Base-by-base conservation (phyloP, 176 grass and related monocot species). In the Triticum turgidum region DNA sequence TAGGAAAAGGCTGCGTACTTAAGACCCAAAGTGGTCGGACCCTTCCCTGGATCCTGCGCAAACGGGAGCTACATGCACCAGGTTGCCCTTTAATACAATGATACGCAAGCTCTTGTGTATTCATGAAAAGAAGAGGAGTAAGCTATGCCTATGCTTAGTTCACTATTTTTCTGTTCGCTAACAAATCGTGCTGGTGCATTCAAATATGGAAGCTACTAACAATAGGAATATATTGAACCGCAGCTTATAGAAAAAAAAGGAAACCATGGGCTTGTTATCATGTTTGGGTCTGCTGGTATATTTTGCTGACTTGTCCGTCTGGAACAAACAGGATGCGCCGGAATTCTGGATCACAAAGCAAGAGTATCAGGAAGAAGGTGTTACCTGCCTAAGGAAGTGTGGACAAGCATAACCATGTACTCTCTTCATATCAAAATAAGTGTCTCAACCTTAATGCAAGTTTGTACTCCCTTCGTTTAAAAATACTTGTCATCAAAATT, bases 281-380 rank as follows among this genome's bases (percentile, higher is more conserved):
- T 39, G 41, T 30, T 71, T 14, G 24, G 27, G 27, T 76, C 1
- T 34, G 11, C 7, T 69, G 12, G 27, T 56, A 70, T 72, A 78
- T 52, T 82, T 61, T 5, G 21, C 37, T 67, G 24, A 52, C 34
- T 17, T 86, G 5, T 34, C 21, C 13, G 32, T 73, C 68, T 49
- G 2, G 18, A 30, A 69, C 38, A 49, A 14, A 56, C 87, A 99
- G 97, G 97, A 99, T 70, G 84, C 92, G 51, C 94, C 97, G 4
- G 94, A 96, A 85, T 99, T 99, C 82, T 96, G 97, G 94, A 99
- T 99, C 81, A 94, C 92, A 65, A 92, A 74, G 79, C 86, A 99
- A 78, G 94, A 99, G 32, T 99, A 94, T 64, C 94, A 91, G 73
- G 92, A 98, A 91, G 93, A 99, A 85, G 97, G 94, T 79, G 75